A percentile compares a stretch with the other conserved stretches of the same genome.
phyloP scores from a whole-genome alignment of 176 grass and related monocot genomes.

The Carex kokanica region DNA sequence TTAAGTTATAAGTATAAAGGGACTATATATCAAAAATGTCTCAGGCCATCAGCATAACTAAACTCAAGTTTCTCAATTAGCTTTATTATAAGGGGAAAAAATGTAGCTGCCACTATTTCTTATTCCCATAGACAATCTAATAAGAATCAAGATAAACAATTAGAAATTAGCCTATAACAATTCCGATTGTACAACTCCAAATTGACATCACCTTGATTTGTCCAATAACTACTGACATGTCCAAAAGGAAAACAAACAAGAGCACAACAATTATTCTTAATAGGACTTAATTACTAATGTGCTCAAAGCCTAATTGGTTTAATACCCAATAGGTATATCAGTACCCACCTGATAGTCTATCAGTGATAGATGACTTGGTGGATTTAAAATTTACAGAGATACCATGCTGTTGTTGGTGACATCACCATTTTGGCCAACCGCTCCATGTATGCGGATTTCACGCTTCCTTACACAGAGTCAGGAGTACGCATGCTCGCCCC shows the following conservation, averaged over 20 bases:
- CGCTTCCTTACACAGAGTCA: too few species aligned
- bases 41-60: background rate
- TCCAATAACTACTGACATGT: background rate
- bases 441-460: slow-evolving; percentile 67
- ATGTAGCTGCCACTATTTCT: background rate
- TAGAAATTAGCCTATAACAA: background rate
- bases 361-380: too few species aligned
- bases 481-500: too few species aligned
- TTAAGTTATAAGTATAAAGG: background rate
- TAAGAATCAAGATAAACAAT: background rate
- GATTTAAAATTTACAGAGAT: slow-evolving; percentile 34
- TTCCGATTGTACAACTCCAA: background rate
- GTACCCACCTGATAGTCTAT: background rate
- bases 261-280: background rate
- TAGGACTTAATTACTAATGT: background rate
- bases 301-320: background rate
- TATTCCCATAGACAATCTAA: background rate
- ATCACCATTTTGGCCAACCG: slow-evolving; percentile 75
- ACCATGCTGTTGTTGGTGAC: slow-evolving; percentile 68
- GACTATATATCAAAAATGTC: background rate
- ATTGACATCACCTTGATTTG: too few species aligned
- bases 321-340: too few species aligned
- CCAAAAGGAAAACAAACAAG: background rate
- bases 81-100: background rate
- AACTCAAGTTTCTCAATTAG: background rate